Percentiles rank a stretch among this genome's conserved stretches.
phyloP scores from a whole-genome alignment of 2,329 filamentous ascomycete species.

The Chaetomiaceae sp. region DNA sequence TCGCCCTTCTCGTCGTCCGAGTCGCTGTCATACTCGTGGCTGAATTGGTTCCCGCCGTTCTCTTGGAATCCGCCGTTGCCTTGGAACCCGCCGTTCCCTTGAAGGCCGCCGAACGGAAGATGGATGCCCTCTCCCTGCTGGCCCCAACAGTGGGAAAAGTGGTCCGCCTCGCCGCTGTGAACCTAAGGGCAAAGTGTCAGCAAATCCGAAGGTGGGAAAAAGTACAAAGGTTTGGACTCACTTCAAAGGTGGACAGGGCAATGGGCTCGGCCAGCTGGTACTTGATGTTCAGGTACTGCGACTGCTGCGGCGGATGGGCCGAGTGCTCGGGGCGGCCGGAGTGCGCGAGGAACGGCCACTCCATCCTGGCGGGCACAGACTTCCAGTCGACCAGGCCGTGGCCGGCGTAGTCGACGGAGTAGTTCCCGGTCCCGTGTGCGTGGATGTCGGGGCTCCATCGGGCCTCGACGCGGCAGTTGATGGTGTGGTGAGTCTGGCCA shows the following conservation, averaged over 20 bases:
- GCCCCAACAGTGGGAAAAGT: slow-evolving; percentile 10
- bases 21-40: neutral
- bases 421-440: neutral
- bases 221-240: neutral
- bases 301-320: too few relatives aligned
- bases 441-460: slow-evolving; percentile 4
- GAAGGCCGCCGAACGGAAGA: too few relatives aligned
- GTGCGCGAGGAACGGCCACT: slow-evolving; percentile 8
- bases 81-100: slow-evolving; percentile 28
- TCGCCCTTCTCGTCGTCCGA: neutral
- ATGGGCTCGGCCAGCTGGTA: neutral
- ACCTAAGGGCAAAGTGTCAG: neutral
- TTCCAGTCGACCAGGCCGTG: neutral
- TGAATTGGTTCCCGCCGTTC: neutral
- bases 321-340: slow-evolving; percentile 1
- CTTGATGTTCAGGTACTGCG: neutral
- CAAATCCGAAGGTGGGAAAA: neutral
- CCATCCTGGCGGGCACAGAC: slow-evolving; percentile 4
- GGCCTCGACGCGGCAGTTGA: slow-evolving; percentile 10
- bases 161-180: neutral
- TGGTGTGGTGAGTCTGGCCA: neutral
- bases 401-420: slow-evolving; percentile 8
- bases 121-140: neutral
- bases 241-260: neutral
- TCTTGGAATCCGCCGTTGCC: neutral